Evolutionary conservation across 768 basidiomycete species (phyloP), one percentile per base, ranked within the genome.

Genomic region (Macrolepiota albuminosa): DNA sequence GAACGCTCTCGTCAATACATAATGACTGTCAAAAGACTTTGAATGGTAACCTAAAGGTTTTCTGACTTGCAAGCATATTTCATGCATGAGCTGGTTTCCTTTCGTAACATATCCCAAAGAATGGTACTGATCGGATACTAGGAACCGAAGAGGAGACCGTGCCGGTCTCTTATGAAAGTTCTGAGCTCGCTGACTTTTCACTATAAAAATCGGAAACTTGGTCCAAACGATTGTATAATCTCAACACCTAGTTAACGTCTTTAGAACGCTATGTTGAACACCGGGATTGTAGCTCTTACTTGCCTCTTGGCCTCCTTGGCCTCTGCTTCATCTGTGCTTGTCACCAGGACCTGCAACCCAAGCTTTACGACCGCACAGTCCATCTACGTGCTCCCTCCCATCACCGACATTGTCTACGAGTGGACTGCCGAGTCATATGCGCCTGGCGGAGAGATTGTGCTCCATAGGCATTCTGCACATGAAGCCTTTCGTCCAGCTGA

Each of bases 301-400:
- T 21, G 54, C 43, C 33, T 58, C 52, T 34, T 77, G 34, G 42
- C 57, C 31, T 49, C 56, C 54, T 29, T 46, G 8, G 16, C 33
- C 34, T 54, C 53, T 13, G 75, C 79, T 37, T n/a, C n/a, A n/a
- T n/a, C n/a, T n/a, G n/a, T n/a, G n/a, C n/a, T n/a, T n/a, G n/a
- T n/a, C n/a, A n/a, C n/a, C n/a, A n/a, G n/a, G n/a, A n/a, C n/a
- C n/a, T 29, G 66, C 42, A 62, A 54, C 37, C 58, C 59, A 13
- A 56, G 37, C 36, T 58, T 60, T 31, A 40, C 59, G 24, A 51
- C 45, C n/a, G 53, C 55, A 43, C 57, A 64, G 31, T 59, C 65
- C 21, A 63, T 63, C 21, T 63, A 59, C 58, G 58, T 57, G 42
- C 60, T 56, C 21, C 57, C 60, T 31, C 59, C 51, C 11, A 37